phyloP scores from a whole-genome alignment of 2,329 filamentous ascomycete genomes.

The Ascochyta lentis region DNA sequence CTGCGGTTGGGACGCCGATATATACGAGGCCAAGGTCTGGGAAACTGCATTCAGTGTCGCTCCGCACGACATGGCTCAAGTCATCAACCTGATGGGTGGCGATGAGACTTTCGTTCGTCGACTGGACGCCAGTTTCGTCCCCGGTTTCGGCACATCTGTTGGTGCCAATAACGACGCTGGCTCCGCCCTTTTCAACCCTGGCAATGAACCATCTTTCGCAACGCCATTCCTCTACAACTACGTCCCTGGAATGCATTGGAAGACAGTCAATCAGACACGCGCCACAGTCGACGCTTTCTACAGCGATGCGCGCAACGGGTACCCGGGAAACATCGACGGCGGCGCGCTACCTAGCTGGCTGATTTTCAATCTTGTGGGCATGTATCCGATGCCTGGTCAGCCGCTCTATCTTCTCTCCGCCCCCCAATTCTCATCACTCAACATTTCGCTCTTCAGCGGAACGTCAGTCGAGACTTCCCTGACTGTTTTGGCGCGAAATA shows the following conservation, averaged over 20 bases:
- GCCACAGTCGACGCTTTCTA: slow-evolving; percentile 46
- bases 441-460: slow-evolving; percentile 9
- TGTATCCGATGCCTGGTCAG: slow-evolving; percentile 52
- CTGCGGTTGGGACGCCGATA: slow-evolving; percentile 46
- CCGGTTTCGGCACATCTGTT: slow-evolving; percentile 35
- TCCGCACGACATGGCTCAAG: slow-evolving; percentile 48
- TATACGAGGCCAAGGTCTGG: slow-evolving; percentile 74
- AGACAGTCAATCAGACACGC: slow-evolving; percentile 25
- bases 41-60: slow-evolving; percentile 67
- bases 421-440: slow-evolving; percentile 43
- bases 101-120: slow-evolving; percentile 43
- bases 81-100: slow-evolving; percentile 49
- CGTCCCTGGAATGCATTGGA: slow-evolving; percentile 10
- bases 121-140: slow-evolving; percentile 51
- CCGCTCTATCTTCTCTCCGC: slow-evolving; percentile 50
- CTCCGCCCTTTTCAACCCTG: slow-evolving; percentile 28
- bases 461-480: slow-evolving; percentile 6
- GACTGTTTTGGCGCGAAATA: slow-evolving; percentile 5
- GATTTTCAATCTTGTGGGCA: slow-evolving; percentile 53
- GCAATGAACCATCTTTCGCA: slow-evolving; percentile 38
- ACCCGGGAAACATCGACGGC: slow-evolving; percentile 51
- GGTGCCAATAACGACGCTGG: slow-evolving; percentile 18
- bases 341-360: slow-evolving; percentile 56
- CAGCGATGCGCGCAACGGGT: slow-evolving; percentile 34
- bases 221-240: slow-evolving; percentile 31